phyloP scores from a whole-genome alignment of 202 grass and related monocot genomes.

The Carex arenaria region DNA sequence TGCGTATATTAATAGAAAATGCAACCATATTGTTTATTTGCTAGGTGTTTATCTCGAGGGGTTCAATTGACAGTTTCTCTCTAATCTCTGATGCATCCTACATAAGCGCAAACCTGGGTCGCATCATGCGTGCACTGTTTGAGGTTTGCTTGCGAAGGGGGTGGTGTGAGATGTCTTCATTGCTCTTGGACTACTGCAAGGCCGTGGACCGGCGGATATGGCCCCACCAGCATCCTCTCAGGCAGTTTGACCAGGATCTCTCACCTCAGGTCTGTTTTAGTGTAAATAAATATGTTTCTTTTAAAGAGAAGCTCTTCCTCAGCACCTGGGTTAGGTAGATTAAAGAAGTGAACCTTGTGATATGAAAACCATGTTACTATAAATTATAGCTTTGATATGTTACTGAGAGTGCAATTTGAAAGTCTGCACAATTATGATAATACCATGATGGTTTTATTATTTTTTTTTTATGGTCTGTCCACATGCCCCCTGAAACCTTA shows the following conservation, averaged over 20 bases:
- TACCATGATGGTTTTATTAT: background rate
- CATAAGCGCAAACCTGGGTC: slow-evolving; percentile 88
- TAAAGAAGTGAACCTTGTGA: background rate
- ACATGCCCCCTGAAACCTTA: background rate
- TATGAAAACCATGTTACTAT: background rate
- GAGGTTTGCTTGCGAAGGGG: slow-evolving; percentile 88
- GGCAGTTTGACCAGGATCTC: slow-evolving; percentile 85
- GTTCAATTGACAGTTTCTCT: slow-evolving; percentile 88
- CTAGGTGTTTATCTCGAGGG: slow-evolving; percentile 87
- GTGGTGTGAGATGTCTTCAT: slow-evolving; percentile 86
- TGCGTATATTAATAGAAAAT: background rate
- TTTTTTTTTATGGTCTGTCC: background rate
- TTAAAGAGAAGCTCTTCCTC: background rate
- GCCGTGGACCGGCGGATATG: slow-evolving; percentile 86
- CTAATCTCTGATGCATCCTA: slow-evolving; percentile 96
- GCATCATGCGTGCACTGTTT: slow-evolving; percentile 96
- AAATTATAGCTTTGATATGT: background rate
- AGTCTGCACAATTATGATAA: background rate
- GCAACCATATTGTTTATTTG: slow-evolving; percentile 14
- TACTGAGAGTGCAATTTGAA: background rate
- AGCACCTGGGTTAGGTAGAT: background rate
- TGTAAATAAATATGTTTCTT: background rate
- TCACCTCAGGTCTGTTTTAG: slow-evolving; percentile 52
- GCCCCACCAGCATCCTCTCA: slow-evolving; percentile 88
- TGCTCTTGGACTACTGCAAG: slow-evolving; percentile 89